Base-by-base conservation (phyloP, 75 land plant genomes). In the Chamaecyparis obtusa region DNA sequence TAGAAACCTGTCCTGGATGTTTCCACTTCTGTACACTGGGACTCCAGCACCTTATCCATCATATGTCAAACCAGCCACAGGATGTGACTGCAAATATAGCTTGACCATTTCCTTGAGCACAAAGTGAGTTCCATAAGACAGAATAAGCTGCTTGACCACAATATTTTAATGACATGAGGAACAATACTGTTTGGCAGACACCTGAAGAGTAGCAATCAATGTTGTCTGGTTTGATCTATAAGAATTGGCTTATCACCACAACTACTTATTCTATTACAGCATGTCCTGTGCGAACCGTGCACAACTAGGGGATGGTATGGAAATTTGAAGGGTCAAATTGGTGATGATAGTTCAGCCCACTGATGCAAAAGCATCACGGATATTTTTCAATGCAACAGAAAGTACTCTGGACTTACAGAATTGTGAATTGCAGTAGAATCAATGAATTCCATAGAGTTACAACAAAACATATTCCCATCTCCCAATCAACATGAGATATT, bases 401-500 rank as follows among this genome's bases (percentile, higher is more conserved):
- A 11, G 48, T 43, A 81, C 32, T 27, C 51, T 30, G 48, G 49
- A n/a, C 49, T 21, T 46, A n/a, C 48, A 81, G 21, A 81, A n/a
- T n/a, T 9, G 48, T 27, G 51, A 46, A 27, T 46, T 5, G 83
- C n/a, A 46, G 83, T 81, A 81, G 83, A 81, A 81, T 43, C 51
- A 81, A 10, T 43, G 49, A 46, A 81, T 81, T 43, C 49, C 48
- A 43, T 21, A 39, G 39, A 8, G 46, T 41, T 80, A 44, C 51
- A 51, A 81, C 49, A 46, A 27, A 81, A 81, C 36, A 46, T 41
- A 10, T 80, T 21, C 49, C 83, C 83, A 80, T 80, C 15, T 81
- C 44, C 33, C 33, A 81, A 46, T 41, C 83, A 17, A 78, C 81
- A 78, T 78, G 81, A 78, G 44, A 78, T 77, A 77, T 33, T 19